Evolutionary conservation across 2,329 filamentous ascomycete species (phyloP), one percentile per base, ranked within the genome.

Genomic region (Diaporthe humulicola): DNA sequence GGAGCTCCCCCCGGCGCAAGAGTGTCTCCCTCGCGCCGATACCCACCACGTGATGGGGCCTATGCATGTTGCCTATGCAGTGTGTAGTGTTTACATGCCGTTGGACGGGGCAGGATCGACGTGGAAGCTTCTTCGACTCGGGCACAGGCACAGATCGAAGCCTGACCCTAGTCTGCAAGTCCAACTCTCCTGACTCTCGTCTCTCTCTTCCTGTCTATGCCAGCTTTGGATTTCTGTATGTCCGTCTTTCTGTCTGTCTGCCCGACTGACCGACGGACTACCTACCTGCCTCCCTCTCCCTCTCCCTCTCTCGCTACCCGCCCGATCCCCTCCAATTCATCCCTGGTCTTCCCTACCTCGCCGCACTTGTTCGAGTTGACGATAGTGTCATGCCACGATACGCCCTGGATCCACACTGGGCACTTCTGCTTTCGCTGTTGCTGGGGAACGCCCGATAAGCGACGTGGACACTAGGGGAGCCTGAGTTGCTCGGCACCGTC

Each of bases 91-190:
- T 17, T 52, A 54, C 64, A 69, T 69, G 45, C 28, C 64, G 15
- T 28, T 54, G 48, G 25, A 54, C 48, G 48, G 64, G 33, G 45
- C 64, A 33, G 48, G 33, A 69, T 69, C 64, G 33, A 69, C 64
- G 48, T 69, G 64, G 45, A 69, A 69, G 64, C 64, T 69, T 69
- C 64, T 69, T 69, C 64, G 64, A 69, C 64, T 69, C 64, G 64
- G 64, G 64, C 48, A 40, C 45, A 69, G 64, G 64, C 64, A 69
- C 64, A 69, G 64, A 69, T 69, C 48, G 48, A 54, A 40, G 33
- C 64, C 64, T 69, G 64, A 54, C 64, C 64, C 64, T 15, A 69
- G 48, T 36, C n/a, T 25, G 45, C 22, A 33, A 33, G 45, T 52
- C 64, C 15, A 28, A 50, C 45, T 52, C 45, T 67, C 64, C 64